A percentile compares a stretch with the other conserved stretches of the same genome.
Evolutionary conservation across 2,329 filamentous ascomycete species (phyloP).

Genomic region (Juglanconis oblonga): DNA sequence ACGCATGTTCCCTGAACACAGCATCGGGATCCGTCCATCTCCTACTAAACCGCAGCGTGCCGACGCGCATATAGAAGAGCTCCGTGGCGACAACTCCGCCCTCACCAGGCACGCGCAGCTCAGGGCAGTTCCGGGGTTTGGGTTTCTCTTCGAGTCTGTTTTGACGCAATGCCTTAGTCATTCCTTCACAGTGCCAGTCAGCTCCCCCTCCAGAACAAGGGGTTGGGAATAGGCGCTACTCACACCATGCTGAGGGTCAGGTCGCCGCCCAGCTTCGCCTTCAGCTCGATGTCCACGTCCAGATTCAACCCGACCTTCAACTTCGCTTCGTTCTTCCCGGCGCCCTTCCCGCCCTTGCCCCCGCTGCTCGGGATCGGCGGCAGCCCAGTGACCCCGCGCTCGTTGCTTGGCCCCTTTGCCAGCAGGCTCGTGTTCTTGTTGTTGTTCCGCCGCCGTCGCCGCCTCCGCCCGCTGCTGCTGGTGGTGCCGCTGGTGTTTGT

Average conservation of each 20-base stretch:
- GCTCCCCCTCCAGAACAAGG: neutral
- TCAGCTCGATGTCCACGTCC: slow-evolving; percentile 74
- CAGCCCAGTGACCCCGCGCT: neutral
- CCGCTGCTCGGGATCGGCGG: neutral
- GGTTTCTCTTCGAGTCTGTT: slow-evolving; percentile 28
- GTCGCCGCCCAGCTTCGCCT: slow-evolving; percentile 77
- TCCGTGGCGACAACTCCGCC: slow-evolving; percentile 24
- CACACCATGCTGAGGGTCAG: slow-evolving; percentile 70
- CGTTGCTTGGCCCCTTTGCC: neutral
- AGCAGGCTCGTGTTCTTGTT: slow-evolving; percentile 5
- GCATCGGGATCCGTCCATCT: slow-evolving; percentile 29
- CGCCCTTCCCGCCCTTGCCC: neutral
- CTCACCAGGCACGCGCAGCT: slow-evolving; percentile 22
- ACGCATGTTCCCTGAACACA: slow-evolving; percentile 12
- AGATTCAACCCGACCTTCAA: slow-evolving; percentile 51
- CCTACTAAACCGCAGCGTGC: slow-evolving; percentile 27
- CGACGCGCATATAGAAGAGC: slow-evolving; percentile 33
- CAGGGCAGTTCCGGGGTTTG: slow-evolving; percentile 21
- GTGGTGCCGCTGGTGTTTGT: neutral
- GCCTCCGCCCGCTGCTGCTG: slow-evolving; percentile 7
- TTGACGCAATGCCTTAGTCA: slow-evolving; percentile 1
- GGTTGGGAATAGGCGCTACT: slow-evolving; percentile 20
- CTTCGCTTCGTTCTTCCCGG: slow-evolving; percentile 26
- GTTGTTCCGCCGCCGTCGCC: slow-evolving; percentile 10
- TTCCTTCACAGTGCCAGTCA: slow-evolving; percentile 9